Percentiles rank a stretch among this genome's conserved stretches.
Conservation (phyloP, 305 asterid genomes). For the Solanum chacoense region DNA sequence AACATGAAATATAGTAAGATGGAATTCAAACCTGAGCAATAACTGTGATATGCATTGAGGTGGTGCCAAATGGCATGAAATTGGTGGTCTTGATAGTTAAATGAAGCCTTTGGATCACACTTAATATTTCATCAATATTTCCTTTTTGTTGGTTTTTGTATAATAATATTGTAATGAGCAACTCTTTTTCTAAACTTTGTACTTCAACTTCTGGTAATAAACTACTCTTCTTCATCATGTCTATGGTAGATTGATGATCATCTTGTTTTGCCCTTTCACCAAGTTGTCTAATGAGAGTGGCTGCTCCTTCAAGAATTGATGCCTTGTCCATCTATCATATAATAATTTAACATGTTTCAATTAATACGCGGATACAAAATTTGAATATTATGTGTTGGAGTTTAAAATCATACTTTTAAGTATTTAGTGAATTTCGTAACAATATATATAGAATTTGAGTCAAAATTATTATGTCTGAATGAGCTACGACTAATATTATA, state of each 20-base stretch:
- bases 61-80: constrained; percentile 11
- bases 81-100: constrained; percentile 5
- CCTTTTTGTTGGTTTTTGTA: constrained; percentile 1
- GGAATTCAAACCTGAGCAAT: constrained; percentile 17
- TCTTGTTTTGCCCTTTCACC: constrained; percentile 8
- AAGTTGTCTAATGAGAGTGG: constrained; percentile 11
- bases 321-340: constrained; percentile 17
- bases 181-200: constrained; percentile 1
- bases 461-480: background rate
- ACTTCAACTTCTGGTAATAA: constrained; percentile 7
- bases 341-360: background rate
- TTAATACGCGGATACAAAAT: background rate
- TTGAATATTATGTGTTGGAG: background rate
- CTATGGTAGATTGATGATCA: background rate
- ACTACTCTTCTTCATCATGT: background rate
- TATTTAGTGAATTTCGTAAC: background rate
- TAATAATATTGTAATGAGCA: constrained; percentile 4
- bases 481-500: background rate
- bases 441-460: background rate
- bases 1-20: background rate
- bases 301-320: constrained; percentile 23
- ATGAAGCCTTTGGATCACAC: constrained; percentile 5
- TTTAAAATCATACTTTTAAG: background rate
- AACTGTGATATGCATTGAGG: constrained; percentile 1
- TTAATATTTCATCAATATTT: background rate